A percentile compares a stretch with the other conserved stretches of the same genome.
Evolutionary conservation across 2,329 filamentous ascomycete species (phyloP).

Genomic region (Aspergillus awamori): DNA sequence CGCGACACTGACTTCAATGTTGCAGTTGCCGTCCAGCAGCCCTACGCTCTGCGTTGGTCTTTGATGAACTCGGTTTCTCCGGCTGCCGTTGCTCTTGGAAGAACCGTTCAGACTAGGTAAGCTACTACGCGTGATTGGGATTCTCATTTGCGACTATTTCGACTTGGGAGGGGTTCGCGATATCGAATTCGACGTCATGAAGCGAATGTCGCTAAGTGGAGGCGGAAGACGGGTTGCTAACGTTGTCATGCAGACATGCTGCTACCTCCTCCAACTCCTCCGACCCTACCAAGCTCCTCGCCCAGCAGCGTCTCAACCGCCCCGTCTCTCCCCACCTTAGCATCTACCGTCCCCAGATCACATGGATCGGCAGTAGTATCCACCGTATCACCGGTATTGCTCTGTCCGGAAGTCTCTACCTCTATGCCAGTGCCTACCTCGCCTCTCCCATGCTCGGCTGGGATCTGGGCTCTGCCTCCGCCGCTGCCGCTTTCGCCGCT

Average conservation of each 20-base stretch:
- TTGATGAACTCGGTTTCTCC: slow-evolving; percentile 49
- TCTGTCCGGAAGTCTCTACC: slow-evolving; percentile 74
- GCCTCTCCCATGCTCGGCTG: slow-evolving; percentile 73
- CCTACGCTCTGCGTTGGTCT: slow-evolving; percentile 46
- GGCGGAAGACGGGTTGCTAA: slow-evolving; percentile 12
- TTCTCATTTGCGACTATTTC: neutral
- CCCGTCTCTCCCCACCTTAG: slow-evolving; percentile 81
- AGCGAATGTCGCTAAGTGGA: neutral
- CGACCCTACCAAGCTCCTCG: slow-evolving; percentile 63
- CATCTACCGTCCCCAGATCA: slow-evolving; percentile 86
- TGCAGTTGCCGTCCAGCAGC: slow-evolving; percentile 50
- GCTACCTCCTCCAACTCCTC: slow-evolving; percentile 34
- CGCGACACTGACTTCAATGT: slow-evolving; percentile 26
- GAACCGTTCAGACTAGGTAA: slow-evolving; percentile 50
- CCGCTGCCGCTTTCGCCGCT: slow-evolving; percentile 66
- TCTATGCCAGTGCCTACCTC: slow-evolving; percentile 80
- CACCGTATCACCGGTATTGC: slow-evolving; percentile 82
- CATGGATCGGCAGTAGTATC: slow-evolving; percentile 74
- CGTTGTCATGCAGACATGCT: slow-evolving; percentile 29
- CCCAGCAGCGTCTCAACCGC: slow-evolving; percentile 75
- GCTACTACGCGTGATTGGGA: slow-evolving; percentile 14
- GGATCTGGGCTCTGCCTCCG: slow-evolving; percentile 65
- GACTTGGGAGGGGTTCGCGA: slow-evolving; percentile 1
- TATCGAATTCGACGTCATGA: neutral
- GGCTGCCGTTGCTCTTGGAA: slow-evolving; percentile 47